Evolutionary conservation across 306 rosid species (phyloP), one percentile per base, ranked within the genome.

Genomic region (Dicorynia guianensis): DNA sequence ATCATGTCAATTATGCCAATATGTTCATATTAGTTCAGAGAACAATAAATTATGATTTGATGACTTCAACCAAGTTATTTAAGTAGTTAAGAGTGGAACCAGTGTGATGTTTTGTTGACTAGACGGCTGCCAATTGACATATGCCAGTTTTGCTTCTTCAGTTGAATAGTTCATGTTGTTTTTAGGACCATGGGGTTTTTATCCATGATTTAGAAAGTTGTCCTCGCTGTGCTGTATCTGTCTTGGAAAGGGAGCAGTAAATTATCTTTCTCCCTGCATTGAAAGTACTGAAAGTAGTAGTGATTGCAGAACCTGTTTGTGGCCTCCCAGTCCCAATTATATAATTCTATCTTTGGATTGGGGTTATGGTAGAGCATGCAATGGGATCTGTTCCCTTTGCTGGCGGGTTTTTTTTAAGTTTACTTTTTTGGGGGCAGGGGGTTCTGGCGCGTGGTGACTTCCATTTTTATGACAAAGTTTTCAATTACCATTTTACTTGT

Each of bases 11-110:
- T 52, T 74, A 8, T 13, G 20, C 13, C 62, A 7, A 49, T n/a
- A 11, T 52, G 44, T 15, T 35, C 5, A 33, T 9, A 30, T 20
- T 13, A 5, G 8, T 71, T 14, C 46, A 2, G 11, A 40, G 53
- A 55, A 40, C 65, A 20, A 36, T 55, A 40, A 18, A 25, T 25
- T 49, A 40, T 60, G 69, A 12, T 44, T 59, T 59, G 69, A 43
- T n/a, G 46, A 39, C 19, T 70, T 15, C 17, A 36, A 48, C 35
- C 11, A 39, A 62, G 25, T 42, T 25, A 36, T 74, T 48, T 13
- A 8, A 63, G 30, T 19, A 52, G 46, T 39, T 63, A 49, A 50
- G 63, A 40, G 25, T 13, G 50, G 25, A 63, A 43, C 46, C 56
- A 10, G 20, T 25, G 14, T 14, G 14, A 14, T 17, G 10, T 13